Evolutionary conservation across 768 basidiomycete species (phyloP).

Genomic region (Chlorophyllum brunneum): DNA sequence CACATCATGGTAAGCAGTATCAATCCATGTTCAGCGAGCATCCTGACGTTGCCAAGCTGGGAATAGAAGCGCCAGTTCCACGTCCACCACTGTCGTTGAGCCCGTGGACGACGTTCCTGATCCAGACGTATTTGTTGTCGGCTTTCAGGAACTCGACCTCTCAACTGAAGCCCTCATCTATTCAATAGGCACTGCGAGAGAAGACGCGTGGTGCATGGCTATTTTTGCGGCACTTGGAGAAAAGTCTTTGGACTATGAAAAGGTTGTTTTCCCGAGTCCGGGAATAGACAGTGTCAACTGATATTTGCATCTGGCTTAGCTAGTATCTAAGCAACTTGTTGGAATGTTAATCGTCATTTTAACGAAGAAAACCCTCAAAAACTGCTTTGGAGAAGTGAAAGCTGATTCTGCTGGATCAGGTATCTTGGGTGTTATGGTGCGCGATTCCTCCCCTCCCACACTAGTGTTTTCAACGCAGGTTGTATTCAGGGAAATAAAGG

Average conservation of each 20-base stretch:
- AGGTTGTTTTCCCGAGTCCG: constrained; percentile 35
- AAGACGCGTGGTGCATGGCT: constrained; percentile 70
- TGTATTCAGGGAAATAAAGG: constrained; percentile 77
- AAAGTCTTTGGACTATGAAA: constrained; percentile 58
- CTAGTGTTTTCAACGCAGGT: constrained; percentile 2
- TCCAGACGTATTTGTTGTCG: constrained; percentile 71
- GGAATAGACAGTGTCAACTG: not conserved
- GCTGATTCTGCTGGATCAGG: constrained; percentile 62
- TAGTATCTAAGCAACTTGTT: constrained; percentile 75
- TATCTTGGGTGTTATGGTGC: constrained; percentile 75
- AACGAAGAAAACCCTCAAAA: constrained; percentile 47
- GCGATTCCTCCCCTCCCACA: constrained; percentile 9
- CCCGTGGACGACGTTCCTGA: constrained; percentile 23
- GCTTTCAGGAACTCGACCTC: constrained; percentile 78
- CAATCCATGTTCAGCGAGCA: not conserved
- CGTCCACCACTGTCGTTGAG: constrained; percentile 5
- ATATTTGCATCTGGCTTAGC: constrained; percentile 30
- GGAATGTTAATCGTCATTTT: constrained; percentile 77
- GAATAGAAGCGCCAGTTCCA: not conserved
- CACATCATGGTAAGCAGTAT: constrained; percentile 21
- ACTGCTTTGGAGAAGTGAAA: constrained; percentile 51
- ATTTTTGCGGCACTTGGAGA: constrained; percentile 70
- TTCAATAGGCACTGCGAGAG: constrained; percentile 53
- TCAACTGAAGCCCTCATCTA: constrained; percentile 79
- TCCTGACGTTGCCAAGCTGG: not conserved